A percentile compares a stretch with the other conserved stretches of the same genome.
phyloP scores from a whole-genome alignment of 2,329 filamentous ascomycete species.

The Waltergamsia citrina region DNA sequence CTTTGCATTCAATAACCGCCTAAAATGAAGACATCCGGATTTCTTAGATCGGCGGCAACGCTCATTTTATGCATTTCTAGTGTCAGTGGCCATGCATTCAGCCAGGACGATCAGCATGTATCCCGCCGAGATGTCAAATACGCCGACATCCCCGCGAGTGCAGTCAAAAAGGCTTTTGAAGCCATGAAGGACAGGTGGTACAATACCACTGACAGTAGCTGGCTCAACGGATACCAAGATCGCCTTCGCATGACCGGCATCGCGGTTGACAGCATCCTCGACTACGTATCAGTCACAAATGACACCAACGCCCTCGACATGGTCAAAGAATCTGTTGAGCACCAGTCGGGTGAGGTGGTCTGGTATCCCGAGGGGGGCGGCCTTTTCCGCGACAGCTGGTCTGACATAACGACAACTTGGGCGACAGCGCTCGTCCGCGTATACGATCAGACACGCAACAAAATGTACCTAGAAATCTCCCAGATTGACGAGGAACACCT shows the following conservation, averaged over 20 bases:
- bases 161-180: background rate
- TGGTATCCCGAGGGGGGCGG: background rate
- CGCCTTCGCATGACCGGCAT: background rate
- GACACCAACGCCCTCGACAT: background rate
- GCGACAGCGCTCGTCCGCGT: conserved; percentile 47
- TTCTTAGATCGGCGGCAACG: too few species aligned
- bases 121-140: too few species aligned
- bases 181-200: background rate
- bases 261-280: background rate
- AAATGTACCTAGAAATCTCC: conserved; percentile 43
- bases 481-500: conserved; percentile 47
- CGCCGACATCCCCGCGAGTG: background rate
- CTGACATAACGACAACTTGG: conserved; percentile 59
- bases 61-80: too few species aligned
- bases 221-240: background rate
- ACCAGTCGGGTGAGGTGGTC: background rate
- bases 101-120: too few species aligned
- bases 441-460: conserved; percentile 42
- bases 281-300: background rate
- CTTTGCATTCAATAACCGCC: too few species aligned
- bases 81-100: too few species aligned
- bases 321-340: background rate
- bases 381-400: conserved; percentile 43
- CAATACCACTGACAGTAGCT: background rate
- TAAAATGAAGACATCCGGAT: too few species aligned